These are phyloP conservation scores for Rhodotorula sp. DNA, from an alignment of 1,284 basidiomycete genomes.

Conservation along the genomic window DNA sequence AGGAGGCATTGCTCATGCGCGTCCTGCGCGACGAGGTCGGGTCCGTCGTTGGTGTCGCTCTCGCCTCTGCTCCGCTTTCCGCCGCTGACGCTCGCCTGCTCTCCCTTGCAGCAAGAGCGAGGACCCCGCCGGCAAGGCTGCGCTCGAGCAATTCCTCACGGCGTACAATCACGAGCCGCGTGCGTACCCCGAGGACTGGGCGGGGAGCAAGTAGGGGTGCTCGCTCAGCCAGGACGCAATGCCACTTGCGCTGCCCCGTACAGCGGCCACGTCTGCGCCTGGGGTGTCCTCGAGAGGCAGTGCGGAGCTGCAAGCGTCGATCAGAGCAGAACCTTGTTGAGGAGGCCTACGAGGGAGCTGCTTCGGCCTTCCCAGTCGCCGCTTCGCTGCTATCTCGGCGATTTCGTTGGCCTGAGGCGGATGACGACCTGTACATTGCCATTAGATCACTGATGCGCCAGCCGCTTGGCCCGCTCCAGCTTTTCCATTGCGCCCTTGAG, in stretches of 20 bases:
- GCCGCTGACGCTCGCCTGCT: background rate
- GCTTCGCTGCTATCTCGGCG: too few species aligned
- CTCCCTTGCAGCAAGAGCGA: background rate
- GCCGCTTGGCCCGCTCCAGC: background rate
- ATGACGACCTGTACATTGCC: background rate
- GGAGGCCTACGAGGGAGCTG: too few species aligned
- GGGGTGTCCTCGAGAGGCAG: too few species aligned
- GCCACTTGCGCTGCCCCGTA: too few species aligned
- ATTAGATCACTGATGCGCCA: background rate
- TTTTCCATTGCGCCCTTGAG: background rate
- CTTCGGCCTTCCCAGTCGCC: too few species aligned
- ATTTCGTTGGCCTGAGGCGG: too few species aligned
- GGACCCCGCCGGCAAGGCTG: background rate
- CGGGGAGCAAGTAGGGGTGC: background rate
- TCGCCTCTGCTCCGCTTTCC: conserved; percentile 1
- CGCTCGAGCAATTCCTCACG: conserved; percentile 22
- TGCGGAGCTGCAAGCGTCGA: too few species aligned
- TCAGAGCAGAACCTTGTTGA: too few species aligned
- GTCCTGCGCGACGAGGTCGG: conserved; percentile 50
- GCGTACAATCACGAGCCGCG: conserved; percentile 22
- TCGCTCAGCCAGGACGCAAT: too few species aligned
- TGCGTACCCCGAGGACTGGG: conserved; percentile 2
- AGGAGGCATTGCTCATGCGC: conserved; percentile 61
- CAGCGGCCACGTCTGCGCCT: too few species aligned
- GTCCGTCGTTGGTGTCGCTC: conserved; percentile 14